Conservation (phyloP, 169 alveolate genomes). For the Plasmodium vivax region DNA sequence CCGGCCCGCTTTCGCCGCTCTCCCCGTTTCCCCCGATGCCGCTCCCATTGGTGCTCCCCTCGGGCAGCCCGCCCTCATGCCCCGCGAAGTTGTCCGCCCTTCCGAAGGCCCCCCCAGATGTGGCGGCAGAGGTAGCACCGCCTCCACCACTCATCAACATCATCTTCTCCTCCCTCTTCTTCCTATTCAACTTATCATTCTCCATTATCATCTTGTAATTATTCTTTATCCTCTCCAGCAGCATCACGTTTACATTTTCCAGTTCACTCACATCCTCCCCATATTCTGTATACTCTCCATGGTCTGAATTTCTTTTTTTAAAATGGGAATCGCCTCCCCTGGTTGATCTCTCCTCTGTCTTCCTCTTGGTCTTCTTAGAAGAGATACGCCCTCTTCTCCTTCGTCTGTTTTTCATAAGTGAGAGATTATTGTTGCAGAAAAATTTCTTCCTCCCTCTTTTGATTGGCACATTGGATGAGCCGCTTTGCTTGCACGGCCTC, state of each 20-base stretch:
- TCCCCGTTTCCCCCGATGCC: not conserved
- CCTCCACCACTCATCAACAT: not conserved
- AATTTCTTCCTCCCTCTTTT: conserved; percentile 9
- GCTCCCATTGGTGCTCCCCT: not conserved
- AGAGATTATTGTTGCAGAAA: conserved; percentile 26
- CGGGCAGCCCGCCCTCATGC: not conserved
- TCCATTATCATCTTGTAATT: conserved; percentile 36
- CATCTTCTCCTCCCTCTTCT: conserved; percentile 8
- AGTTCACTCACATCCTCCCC: conserved; percentile 17
- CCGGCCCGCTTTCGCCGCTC: not conserved
- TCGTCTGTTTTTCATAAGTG: conserved; percentile 24
- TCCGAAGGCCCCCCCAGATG: not conserved
- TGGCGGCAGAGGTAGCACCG: not conserved
- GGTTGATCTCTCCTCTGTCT: not conserved
- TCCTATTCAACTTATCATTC: conserved; percentile 22
- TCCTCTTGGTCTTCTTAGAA: conserved; percentile 1
- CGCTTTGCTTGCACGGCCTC: not conserved
- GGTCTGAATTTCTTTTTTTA: not conserved
- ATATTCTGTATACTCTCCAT: not conserved
- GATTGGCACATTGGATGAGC: not conserved
- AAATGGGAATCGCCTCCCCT: not conserved
- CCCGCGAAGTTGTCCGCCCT: not conserved
- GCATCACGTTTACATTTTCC: conserved; percentile 55
- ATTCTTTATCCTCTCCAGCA: conserved; percentile 39
- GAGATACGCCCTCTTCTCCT: conserved; percentile 1